These are phyloP conservation scores for Podospora pseudocomata DNA, from an alignment of 495 filamentous ascomycete genomes.

Conservation along the genomic window DNA sequence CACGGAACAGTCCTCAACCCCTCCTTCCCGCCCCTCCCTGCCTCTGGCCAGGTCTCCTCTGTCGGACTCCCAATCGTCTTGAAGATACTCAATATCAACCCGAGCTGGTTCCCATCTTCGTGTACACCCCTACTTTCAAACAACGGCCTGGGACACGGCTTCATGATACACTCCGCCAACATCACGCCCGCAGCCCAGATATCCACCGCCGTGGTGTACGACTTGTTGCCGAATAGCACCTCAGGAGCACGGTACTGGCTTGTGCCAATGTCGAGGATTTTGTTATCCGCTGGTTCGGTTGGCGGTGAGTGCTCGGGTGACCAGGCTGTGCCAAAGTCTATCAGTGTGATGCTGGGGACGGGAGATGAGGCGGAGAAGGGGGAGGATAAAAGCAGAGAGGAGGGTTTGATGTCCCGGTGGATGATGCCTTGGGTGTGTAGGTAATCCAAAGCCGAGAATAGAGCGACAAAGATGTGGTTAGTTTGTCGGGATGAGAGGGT, in stretches of 20 bases:
- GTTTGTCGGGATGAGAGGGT: constrained; percentile 28
- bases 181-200: constrained; percentile 88
- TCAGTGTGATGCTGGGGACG: constrained; percentile 67
- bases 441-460: constrained; percentile 69
- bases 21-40: constrained; percentile 14
- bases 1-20: constrained; percentile 50
- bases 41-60: constrained; percentile 69
- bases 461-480: constrained; percentile 52
- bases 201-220: constrained; percentile 70
- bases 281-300: constrained; percentile 61
- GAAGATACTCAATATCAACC: constrained; percentile 87
- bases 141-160: constrained; percentile 47
- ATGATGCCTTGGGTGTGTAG: constrained; percentile 73
- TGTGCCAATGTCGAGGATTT: constrained; percentile 91
- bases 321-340: constrained; percentile 93
- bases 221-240: constrained; percentile 76
- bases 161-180: constrained; percentile 58
- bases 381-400: constrained; percentile 73
- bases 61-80: constrained; percentile 81
- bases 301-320: constrained; percentile 53
- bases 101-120: constrained; percentile 86
- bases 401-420: constrained; percentile 91
- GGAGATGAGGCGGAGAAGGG: constrained; percentile 59
- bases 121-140: constrained; percentile 70
- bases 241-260: constrained; percentile 89